Conservation (phyloP, 768 basidiomycete genomes). For the Scleroderma bovista region DNA sequence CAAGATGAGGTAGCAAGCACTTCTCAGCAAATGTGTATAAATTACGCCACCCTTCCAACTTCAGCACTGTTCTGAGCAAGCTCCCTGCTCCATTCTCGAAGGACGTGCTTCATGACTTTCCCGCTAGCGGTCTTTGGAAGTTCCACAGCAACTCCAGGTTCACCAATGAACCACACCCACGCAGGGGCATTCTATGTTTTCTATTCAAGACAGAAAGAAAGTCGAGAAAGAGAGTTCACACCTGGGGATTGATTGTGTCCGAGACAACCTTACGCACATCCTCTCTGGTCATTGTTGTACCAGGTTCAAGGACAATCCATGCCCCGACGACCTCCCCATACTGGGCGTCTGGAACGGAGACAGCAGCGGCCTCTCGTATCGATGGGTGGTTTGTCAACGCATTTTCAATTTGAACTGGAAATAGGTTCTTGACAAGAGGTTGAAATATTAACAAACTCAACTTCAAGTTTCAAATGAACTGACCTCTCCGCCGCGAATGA, state of each 20-base stretch:
- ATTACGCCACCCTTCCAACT: background rate
- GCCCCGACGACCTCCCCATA: slow-evolving; percentile 81
- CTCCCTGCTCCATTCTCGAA: slow-evolving; percentile 63
- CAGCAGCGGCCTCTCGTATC: slow-evolving; percentile 68
- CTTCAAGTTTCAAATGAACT: background rate
- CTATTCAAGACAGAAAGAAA: background rate
- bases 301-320: slow-evolving; percentile 57
- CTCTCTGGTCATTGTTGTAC: slow-evolving; percentile 36
- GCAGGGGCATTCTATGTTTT: slow-evolving; percentile 59
- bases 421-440: slow-evolving; percentile 53
- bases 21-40: background rate
- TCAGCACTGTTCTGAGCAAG: slow-evolving; percentile 45
- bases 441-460: background rate
- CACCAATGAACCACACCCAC: slow-evolving; percentile 82
- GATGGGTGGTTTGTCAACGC: slow-evolving; percentile 47
- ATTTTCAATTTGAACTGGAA: slow-evolving; percentile 84
- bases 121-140: slow-evolving; percentile 85
- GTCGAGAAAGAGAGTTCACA: slow-evolving; percentile 21
- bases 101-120: slow-evolving; percentile 78
- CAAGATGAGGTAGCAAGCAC: no score
- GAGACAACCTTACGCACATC: slow-evolving; percentile 51
- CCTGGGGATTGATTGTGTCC: slow-evolving; percentile 74
- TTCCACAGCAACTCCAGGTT: slow-evolving; percentile 51
- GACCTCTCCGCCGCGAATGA: slow-evolving; percentile 84
- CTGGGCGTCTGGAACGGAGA: slow-evolving; percentile 60